Evolutionary conservation across 1,139 yeast genomes (phyloP), one percentile per base, ranked within the genome.

Genomic region (Geotrichum fermentans): DNA sequence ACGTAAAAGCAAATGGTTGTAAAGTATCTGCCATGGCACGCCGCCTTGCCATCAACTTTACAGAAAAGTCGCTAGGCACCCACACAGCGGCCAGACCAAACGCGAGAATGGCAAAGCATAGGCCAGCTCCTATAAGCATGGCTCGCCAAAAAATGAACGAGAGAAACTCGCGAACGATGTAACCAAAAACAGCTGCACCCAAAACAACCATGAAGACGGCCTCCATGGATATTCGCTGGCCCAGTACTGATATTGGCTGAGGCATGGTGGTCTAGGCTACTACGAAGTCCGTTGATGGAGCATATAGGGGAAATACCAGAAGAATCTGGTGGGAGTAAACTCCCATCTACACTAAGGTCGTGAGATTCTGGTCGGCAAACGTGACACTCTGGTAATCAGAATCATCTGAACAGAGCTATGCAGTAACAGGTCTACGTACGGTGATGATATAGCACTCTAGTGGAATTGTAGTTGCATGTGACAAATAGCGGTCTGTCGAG

Each of bases 101-200:
- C 16, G 49, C 42, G n/a, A 52, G 49, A 20, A 56, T 43, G 6
- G 58, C 57, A 33, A 56, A 33, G 34, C 53, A 50, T 29, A 56
- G 49, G 1, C 61, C 60, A 5, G 56, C 41, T 28, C 54, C 52
- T 18, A 58, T 52, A 16, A 59, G 58, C 37, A 60, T 17, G 37
- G 59, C 29, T 40, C 58, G 58, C 33, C 52, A 51, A 11, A 58
- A 32, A 18, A 57, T 34, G 36, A 56, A 51, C 13, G 56, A 40
- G 32, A 59, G 38, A 11, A 61, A 40, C 22, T 56, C 42, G 24
- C 56, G 55, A 20, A 55, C 43, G 20, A 53, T 43, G 37, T 58
- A 60, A 11, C 57, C 55, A 7, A 46, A 30, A 18, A 57, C 43
- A 2, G 52, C 54, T 1, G 56, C 55, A 3, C 54, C 56, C 6